Evolutionary conservation across 371 early-diverging fungal genomes (phyloP), one percentile per base, ranked within the genome.

Genomic region (Dinochytrium kinnereticum): DNA sequence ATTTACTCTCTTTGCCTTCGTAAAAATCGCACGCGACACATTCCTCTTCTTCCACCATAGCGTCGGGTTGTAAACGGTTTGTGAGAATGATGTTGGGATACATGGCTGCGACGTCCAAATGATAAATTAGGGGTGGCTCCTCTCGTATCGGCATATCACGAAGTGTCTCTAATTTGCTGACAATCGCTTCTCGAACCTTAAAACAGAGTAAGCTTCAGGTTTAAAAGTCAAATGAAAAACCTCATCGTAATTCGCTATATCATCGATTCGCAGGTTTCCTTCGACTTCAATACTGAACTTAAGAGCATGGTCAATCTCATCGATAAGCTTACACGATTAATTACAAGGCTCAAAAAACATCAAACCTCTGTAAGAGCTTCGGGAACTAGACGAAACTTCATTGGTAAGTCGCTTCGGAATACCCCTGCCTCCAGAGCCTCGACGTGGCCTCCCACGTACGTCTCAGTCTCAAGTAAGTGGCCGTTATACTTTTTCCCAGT

Each of bases 61-160:
- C 95, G 81, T 96, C 95, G 1, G 99, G 99, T 83, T 99, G 99
- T 1, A 99, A 85, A 31, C 99, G 92, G 78, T 99, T 99, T 13
- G 99, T 99, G 24, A 99, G 86, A 81, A 99, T 99, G 73, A 99
- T 99, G 79, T 99, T 99, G 21, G 99, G 99, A 80, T 99, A 99
- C 99, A 99, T 99, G 33, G 99, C 99, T 0, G 96, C 99, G 1
- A 99, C 99, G 84, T 99, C 99, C 85, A 99, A 88, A 79, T 99
- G 99, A 84, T 99, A 99, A 69, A 99, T 96, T 5, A 93, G 84
- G 0, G 99, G 99, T 17, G 84, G 81, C 69, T 94, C 94, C n/a
- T 83, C 78, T 19, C 92, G 88, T 38, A 86, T 86, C 1, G 96
- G 95, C 2, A 79, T 81, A 69, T 95, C 93, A 21, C 92, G 85